Conservation (phyloP, 106 monocot species). For the Acorus gramineus region DNA sequence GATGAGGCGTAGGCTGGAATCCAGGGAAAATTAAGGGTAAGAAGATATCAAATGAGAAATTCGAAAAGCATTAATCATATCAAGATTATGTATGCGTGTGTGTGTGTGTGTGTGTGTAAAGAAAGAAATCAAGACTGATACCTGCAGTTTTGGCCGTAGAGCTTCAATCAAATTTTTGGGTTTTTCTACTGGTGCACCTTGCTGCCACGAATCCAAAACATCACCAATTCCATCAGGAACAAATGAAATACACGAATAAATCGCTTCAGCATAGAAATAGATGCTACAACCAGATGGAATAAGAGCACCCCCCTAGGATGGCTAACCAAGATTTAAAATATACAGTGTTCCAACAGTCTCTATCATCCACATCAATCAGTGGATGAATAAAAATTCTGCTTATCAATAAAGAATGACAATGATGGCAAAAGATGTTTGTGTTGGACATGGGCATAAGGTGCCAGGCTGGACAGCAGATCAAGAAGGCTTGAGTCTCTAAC, state of each 20-base stretch:
- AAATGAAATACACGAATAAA: neutral
- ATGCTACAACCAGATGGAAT: too few species aligned
- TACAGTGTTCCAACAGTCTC: too few species aligned
- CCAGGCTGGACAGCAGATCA: too few species aligned
- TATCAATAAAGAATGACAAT: too few species aligned
- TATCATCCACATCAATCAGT: too few species aligned
- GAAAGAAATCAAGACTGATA: constrained; percentile 4
- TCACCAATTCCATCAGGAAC: too few species aligned
- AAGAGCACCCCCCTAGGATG: too few species aligned
- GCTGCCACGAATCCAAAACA: constrained; percentile 34
- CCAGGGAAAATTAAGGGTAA: neutral
- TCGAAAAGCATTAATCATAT: neutral
- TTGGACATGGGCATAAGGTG: too few species aligned
- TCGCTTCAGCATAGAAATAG: neutral
- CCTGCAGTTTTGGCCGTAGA: constrained; percentile 92
- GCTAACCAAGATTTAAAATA: too few species aligned
- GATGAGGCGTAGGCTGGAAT: constrained; percentile 72
- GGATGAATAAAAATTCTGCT: too few species aligned
- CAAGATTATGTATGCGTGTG: neutral
- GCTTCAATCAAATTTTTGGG: constrained; percentile 92
- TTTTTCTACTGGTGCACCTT: constrained; percentile 59
- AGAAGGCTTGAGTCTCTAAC: too few species aligned
- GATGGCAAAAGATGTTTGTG: neutral
- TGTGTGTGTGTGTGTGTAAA: neutral
- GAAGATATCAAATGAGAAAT: neutral